Percentiles rank a stretch among this genome's conserved stretches.
phyloP scores from a whole-genome alignment of 352 stramenopile genomes.

The Globisporangium splendens region DNA sequence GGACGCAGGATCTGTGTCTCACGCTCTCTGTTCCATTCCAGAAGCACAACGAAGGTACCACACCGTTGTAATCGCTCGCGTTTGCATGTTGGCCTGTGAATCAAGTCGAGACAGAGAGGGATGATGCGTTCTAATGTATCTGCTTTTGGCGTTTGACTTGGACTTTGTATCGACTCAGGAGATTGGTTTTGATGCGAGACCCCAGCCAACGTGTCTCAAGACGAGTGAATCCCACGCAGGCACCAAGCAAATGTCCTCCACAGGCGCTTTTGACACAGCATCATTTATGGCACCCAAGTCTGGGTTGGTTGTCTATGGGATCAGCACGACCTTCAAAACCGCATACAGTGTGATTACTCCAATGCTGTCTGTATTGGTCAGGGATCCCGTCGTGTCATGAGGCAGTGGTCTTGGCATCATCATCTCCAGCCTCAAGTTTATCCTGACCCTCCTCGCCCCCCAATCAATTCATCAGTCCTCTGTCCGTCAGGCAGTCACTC shows the following conservation, averaged over 20 bases:
- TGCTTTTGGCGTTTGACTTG: not conserved
- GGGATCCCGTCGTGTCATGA: not conserved
- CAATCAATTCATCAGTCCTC: not conserved
- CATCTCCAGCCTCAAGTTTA: not conserved
- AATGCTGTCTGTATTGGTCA: not conserved
- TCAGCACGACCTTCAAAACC: slow-evolving; percentile 2
- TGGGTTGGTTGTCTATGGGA: not conserved
- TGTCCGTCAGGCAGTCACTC: not conserved
- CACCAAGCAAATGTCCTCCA: too few species aligned
- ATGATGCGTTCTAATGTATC: not conserved
- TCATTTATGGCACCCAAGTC: too few species aligned
- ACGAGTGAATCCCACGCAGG: not conserved
- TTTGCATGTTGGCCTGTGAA: not conserved
- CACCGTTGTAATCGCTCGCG: not conserved
- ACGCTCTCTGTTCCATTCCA: not conserved
- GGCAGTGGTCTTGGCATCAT: not conserved
- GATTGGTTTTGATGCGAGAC: not conserved
- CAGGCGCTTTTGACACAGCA: not conserved
- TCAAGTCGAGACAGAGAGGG: not conserved
- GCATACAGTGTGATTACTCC: not conserved
- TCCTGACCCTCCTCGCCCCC: not conserved
- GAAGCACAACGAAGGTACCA: too few species aligned
- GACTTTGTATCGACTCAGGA: not conserved
- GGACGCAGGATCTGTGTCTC: not conserved
- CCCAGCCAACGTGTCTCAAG: not conserved